Percentiles rank a stretch among this genome's conserved stretches.
Evolutionary conservation across 352 stramenopile species (phyloP).

Genomic region (Phytophthora uliginosa): DNA sequence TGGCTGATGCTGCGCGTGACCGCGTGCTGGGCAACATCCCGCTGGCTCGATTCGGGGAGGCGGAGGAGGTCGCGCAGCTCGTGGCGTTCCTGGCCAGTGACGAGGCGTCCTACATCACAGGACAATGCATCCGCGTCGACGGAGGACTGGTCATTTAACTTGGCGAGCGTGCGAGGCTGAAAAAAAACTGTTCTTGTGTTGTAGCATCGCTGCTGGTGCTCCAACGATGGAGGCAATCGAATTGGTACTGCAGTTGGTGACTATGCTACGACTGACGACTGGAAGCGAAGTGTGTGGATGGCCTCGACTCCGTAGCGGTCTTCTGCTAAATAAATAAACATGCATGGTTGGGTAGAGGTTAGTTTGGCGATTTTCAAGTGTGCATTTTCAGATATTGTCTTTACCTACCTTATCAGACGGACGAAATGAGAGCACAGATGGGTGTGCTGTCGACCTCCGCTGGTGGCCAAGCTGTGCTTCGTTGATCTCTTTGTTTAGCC

Average conservation of each 20-base stretch:
- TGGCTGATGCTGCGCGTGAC: conserved; percentile 62
- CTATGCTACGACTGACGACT: conserved; percentile 34
- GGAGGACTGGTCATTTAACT: conserved; percentile 79
- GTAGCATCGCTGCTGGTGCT: conserved; percentile 16
- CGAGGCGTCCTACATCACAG: conserved; percentile 86
- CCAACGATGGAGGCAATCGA: conserved; percentile 22
- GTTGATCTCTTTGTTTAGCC: conserved; percentile 94
- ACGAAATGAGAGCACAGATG: conserved; percentile 76
- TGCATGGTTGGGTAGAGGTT: conserved; percentile 7
- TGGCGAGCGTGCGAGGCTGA: background rate
- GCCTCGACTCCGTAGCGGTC: conserved; percentile 24
- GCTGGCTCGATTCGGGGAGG: conserved; percentile 68
- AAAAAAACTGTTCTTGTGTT: background rate
- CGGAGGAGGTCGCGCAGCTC: conserved; percentile 83
- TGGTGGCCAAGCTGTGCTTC: conserved; percentile 86
- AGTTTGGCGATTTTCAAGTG: background rate
- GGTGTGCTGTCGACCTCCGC: conserved; percentile 65
- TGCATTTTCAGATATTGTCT: background rate
- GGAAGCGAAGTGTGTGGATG: conserved; percentile 26
- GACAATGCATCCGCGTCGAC: conserved; percentile 85
- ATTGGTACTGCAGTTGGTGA: conserved; percentile 27
- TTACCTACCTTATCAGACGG: conserved; percentile 63
- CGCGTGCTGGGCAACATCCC: conserved; percentile 61
- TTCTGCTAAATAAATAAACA: conserved; percentile 14
- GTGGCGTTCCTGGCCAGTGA: conserved; percentile 85